Evolutionary conservation across 2,329 filamentous ascomycete genomes (phyloP).

Genomic region (Sordariomycetes sp.): DNA sequence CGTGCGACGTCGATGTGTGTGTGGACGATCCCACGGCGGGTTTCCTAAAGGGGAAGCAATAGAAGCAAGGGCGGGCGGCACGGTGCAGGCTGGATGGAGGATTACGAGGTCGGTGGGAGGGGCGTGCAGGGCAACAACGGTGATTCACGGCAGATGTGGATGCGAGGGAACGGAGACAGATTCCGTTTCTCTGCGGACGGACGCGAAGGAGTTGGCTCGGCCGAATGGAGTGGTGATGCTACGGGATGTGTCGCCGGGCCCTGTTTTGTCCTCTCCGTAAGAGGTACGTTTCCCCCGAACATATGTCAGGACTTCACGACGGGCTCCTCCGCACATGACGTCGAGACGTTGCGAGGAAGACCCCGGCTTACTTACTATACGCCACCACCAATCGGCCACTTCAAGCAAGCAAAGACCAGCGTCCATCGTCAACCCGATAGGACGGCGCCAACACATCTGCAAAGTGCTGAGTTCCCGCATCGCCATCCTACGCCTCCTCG

Average conservation of each 20-base stretch:
- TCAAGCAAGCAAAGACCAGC: neutral
- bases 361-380: neutral
- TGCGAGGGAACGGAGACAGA: neutral
- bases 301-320: neutral
- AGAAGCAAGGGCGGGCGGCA: neutral
- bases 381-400: neutral
- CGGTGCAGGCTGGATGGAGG: neutral
- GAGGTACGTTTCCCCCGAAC: neutral
- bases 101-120: neutral
- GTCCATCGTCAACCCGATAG: neutral
- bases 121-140: neutral
- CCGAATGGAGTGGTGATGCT: neutral
- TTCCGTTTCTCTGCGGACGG: too few species aligned
- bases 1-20: neutral
- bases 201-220: too few species aligned
- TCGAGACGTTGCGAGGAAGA: neutral
- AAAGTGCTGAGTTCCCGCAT: too few species aligned
- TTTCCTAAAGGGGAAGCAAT: constrained; percentile 1
- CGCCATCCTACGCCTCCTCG: too few species aligned
- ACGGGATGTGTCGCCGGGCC: neutral
- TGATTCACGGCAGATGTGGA: neutral
- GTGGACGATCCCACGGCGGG: neutral
- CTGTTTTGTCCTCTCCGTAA: neutral
- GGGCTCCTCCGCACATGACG: neutral
- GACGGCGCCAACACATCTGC: neutral